Evolutionary conservation across 192 early-diverging fungal species (phyloP).

Genomic region (Globomyces pollinis-pini): DNA sequence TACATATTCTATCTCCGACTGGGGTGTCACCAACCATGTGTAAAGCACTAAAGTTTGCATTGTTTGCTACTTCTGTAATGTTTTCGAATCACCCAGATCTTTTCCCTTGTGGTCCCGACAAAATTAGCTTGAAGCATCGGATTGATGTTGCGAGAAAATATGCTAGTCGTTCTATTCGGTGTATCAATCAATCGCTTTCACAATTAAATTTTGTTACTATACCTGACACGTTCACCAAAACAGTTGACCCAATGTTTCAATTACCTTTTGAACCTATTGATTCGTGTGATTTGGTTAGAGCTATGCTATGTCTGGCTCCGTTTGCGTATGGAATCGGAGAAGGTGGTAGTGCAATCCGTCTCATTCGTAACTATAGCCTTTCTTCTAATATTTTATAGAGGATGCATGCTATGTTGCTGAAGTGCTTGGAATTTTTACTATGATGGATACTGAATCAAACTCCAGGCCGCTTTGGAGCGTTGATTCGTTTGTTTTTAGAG

Average conservation of each 20-base stretch:
- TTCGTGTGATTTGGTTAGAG: conserved; percentile 4
- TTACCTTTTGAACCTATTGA: neutral
- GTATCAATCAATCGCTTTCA: neutral
- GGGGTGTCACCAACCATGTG: neutral
- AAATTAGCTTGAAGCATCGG: neutral
- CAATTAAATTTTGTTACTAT: neutral
- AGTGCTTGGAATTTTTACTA: neutral
- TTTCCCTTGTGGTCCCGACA: neutral
- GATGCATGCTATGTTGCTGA: neutral
- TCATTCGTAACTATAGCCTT: neutral
- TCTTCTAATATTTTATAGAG: neutral
- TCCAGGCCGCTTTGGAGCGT: conserved; percentile 2
- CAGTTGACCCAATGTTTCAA: neutral
- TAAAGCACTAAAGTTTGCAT: conserved; percentile 3
- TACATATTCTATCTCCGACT: conserved; percentile 3
- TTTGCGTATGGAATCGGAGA: conserved; percentile 12
- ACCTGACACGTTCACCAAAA: neutral
- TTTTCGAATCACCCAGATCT: conserved; percentile 7
- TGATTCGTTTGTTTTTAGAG: neutral
- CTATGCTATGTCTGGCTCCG: conserved; percentile 3
- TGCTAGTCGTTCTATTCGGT: neutral
- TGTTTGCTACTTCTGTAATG: conserved; percentile 6
- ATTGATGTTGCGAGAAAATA: conserved; percentile 2
- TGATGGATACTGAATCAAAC: neutral
- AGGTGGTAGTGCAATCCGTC: neutral